A percentile compares a stretch with the other conserved stretches of the same genome.
These are phyloP conservation scores for Globisporangium paddicum DNA, from an alignment of 352 stramenopile species.

Conservation along the genomic window DNA sequence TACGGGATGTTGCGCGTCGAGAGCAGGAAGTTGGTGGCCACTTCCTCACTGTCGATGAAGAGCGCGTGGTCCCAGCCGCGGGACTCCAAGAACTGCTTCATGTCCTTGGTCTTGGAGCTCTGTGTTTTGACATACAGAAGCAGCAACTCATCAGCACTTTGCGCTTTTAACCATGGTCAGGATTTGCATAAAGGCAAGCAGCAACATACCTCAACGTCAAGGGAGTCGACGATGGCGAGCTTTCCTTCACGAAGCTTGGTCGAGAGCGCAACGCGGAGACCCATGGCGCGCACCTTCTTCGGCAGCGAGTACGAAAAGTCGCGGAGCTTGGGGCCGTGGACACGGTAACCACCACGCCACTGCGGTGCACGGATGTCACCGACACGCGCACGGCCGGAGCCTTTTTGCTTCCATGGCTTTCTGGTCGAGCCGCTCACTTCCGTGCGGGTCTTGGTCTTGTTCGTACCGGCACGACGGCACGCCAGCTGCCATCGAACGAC, in stretches of 20 bases:
- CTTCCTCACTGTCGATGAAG: slow-evolving; percentile 74
- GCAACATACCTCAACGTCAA: slow-evolving; percentile 63
- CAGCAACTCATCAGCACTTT: not conserved
- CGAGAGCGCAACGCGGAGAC: slow-evolving; percentile 77
- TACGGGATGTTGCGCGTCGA: slow-evolving; percentile 85
- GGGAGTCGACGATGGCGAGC: slow-evolving; percentile 72
- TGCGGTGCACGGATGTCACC: slow-evolving; percentile 82
- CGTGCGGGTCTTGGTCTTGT: slow-evolving; percentile 87
- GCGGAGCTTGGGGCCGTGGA: slow-evolving; percentile 80
- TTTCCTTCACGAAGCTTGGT: slow-evolving; percentile 87
- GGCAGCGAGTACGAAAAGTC: slow-evolving; percentile 86
- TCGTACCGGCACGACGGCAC: slow-evolving; percentile 75
- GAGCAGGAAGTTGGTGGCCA: slow-evolving; percentile 71
- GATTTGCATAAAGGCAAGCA: not conserved
- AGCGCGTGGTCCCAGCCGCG: slow-evolving; percentile 85
- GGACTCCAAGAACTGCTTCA: slow-evolving; percentile 73
- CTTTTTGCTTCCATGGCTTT: slow-evolving; percentile 89
- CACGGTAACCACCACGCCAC: slow-evolving; percentile 81
- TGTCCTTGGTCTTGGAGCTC: slow-evolving; percentile 82
- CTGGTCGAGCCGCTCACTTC: slow-evolving; percentile 85
- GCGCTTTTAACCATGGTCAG: not conserved
- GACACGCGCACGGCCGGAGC: slow-evolving; percentile 79
- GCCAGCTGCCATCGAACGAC: slow-evolving; percentile 87
- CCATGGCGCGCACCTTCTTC: slow-evolving; percentile 88
- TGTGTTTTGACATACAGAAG: slow-evolving; percentile 17